A percentile compares a stretch with the other conserved stretches of the same genome.
Conservation (phyloP, 2,329 filamentous ascomycete species). For the Fusarium pseudograminearum region DNA sequence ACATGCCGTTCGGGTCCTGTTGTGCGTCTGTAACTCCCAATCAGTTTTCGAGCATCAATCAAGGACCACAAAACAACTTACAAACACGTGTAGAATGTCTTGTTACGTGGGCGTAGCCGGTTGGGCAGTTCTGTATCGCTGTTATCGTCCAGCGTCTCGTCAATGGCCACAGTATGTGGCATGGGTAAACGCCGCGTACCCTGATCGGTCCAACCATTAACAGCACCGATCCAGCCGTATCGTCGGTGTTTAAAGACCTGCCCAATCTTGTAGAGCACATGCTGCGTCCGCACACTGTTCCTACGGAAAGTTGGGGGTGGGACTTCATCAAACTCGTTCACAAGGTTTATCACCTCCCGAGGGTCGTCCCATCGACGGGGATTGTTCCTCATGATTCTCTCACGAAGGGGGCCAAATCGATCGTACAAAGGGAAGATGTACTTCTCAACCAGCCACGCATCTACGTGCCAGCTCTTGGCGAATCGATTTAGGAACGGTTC, state of each 20-base stretch:
- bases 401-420: constrained; percentile 52
- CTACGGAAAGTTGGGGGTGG: constrained; percentile 53
- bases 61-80: constrained; percentile 62
- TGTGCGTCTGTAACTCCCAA: constrained; percentile 45
- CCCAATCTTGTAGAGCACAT: constrained; percentile 73
- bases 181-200: constrained; percentile 46
- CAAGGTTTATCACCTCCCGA: constrained; percentile 49
- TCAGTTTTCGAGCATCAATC: constrained; percentile 13
- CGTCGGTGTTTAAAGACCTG: constrained; percentile 86
- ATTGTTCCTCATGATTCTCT: constrained; percentile 46
- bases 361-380: constrained; percentile 49
- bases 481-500: constrained; percentile 69
- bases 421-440: constrained; percentile 73
- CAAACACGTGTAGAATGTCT: constrained; percentile 84
- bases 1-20: constrained; percentile 52
- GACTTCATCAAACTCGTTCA: constrained; percentile 60
- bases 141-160: constrained; percentile 46
- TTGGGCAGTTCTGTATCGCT: constrained; percentile 48
- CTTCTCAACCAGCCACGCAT: constrained; percentile 76
- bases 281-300: constrained; percentile 39
- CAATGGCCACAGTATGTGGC: constrained; percentile 45
- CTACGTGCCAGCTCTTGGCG: constrained; percentile 64
- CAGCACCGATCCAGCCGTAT: constrained; percentile 82
- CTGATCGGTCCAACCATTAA: constrained; percentile 85
- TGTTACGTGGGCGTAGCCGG: constrained; percentile 47